Evolutionary conservation across 805 yeast species (phyloP).

Genomic region (Yarrowia yakushimensis): DNA sequence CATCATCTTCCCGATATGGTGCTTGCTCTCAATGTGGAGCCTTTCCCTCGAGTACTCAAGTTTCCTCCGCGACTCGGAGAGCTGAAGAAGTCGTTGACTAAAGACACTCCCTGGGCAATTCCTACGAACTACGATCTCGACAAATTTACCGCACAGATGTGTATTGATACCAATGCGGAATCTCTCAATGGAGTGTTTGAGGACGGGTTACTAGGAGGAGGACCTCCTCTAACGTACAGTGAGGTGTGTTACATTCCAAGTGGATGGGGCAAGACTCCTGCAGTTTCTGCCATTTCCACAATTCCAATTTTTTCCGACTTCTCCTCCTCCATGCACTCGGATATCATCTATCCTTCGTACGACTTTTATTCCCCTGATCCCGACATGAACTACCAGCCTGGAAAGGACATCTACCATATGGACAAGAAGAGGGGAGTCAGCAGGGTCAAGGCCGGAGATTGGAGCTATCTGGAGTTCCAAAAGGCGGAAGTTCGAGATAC

Average conservation of each 20-base stretch:
- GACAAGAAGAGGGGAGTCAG: background rate
- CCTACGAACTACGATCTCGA: background rate
- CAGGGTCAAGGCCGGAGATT: background rate
- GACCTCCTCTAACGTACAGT: background rate
- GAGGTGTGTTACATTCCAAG: background rate
- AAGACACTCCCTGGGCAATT: background rate
- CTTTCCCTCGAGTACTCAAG: background rate
- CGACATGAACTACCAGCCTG: background rate
- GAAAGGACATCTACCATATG: background rate
- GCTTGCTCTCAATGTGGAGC: background rate
- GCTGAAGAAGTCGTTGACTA: background rate
- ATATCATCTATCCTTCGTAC: conserved; percentile 2
- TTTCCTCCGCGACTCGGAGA: background rate
- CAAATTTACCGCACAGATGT: background rate
- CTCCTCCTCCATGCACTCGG: background rate
- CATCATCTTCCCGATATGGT: conserved; percentile 7
- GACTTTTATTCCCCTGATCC: conserved; percentile 5
- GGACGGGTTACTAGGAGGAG: conserved; percentile 2
- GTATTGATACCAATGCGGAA: background rate
- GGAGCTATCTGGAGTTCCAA: background rate
- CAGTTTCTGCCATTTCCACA: background rate
- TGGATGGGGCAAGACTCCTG: background rate
- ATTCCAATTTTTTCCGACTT: background rate
- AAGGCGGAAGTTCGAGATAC: background rate
- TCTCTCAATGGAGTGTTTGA: background rate